These are phyloP conservation scores for Pleurotus citrinopileatus DNA, from an alignment of 768 basidiomycete species.

Conservation along the genomic window DNA sequence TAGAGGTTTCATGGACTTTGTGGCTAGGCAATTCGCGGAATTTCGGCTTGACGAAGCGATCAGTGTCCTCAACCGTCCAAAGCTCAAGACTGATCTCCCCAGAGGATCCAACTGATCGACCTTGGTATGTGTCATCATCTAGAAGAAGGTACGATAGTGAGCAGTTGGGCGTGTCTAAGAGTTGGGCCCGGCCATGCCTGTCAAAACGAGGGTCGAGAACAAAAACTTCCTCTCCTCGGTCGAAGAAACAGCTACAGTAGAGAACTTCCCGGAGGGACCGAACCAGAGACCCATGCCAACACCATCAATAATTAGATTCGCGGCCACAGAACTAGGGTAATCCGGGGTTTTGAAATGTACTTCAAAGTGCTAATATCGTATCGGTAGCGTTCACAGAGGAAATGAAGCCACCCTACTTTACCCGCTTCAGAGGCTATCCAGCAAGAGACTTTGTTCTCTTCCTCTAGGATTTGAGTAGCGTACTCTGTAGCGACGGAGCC, in stretches of 20 bases:
- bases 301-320: no score
- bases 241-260: background rate
- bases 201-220: conserved; percentile 9
- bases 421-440: conserved; percentile 27
- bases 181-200: background rate
- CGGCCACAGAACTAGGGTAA: no score
- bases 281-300: no score
- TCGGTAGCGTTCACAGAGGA: background rate
- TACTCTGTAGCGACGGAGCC: conserved; percentile 19
- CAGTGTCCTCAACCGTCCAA: conserved; percentile 10
- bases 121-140: no score
- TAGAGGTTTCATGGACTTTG: conserved; percentile 23
- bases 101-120: background rate
- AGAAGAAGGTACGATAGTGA: no score
- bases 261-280: no score
- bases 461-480: conserved; percentile 11
- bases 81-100: conserved; percentile 13
- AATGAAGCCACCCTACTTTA: conserved; percentile 16
- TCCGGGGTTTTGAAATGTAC: background rate
- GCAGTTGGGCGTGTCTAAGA: background rate
- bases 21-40: background rate
- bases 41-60: background rate
- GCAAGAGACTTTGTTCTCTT: conserved; percentile 20
- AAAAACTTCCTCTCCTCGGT: background rate
- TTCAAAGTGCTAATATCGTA: background rate